phyloP scores from a whole-genome alignment of 2,329 filamentous ascomycete genomes.

The Talaromyces sp. region DNA sequence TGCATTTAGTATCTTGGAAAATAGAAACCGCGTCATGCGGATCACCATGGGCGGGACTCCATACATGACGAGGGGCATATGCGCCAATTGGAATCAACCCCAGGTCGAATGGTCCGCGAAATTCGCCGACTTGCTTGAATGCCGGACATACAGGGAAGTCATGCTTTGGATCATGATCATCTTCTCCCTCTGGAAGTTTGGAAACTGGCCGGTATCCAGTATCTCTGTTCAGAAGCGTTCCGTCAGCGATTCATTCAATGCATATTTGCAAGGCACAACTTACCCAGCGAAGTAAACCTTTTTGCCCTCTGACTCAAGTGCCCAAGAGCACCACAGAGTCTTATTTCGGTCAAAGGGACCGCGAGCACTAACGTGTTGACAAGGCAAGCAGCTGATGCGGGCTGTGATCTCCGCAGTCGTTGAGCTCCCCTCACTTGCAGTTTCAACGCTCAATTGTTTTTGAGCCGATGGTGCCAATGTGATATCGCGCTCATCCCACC shows the following conservation, averaged over 20 bases:
- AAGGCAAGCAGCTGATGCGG: conserved; percentile 75
- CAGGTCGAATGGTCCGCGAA: conserved; percentile 84
- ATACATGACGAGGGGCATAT: conserved; percentile 67
- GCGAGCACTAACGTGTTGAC: conserved; percentile 78
- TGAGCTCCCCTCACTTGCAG: conserved; percentile 23
- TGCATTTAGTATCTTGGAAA: conserved; percentile 79
- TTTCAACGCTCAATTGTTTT: conserved; percentile 31
- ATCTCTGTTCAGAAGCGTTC: conserved; percentile 60
- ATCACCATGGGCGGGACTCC: conserved; percentile 82
- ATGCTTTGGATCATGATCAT: conserved; percentile 73
- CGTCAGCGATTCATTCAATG: not conserved
- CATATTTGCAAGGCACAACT: conserved; percentile 18
- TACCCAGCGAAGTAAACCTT: conserved; percentile 81
- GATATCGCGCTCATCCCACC: conserved; percentile 88
- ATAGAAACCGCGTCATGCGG: conserved; percentile 89
- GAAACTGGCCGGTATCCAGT: conserved; percentile 86
- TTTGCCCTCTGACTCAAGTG: conserved; percentile 69
- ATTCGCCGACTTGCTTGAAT: conserved; percentile 78
- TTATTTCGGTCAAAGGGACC: conserved; percentile 68
- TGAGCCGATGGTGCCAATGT: conserved; percentile 54
- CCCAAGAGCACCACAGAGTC: conserved; percentile 90
- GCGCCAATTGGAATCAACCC: conserved; percentile 93
- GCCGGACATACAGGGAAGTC: conserved; percentile 76
- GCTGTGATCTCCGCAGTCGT: conserved; percentile 62
- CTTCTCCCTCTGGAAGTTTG: conserved; percentile 59